These are phyloP conservation scores for Boletus sensibilis DNA, from an alignment of 768 basidiomycete genomes.

Conservation along the genomic window DNA sequence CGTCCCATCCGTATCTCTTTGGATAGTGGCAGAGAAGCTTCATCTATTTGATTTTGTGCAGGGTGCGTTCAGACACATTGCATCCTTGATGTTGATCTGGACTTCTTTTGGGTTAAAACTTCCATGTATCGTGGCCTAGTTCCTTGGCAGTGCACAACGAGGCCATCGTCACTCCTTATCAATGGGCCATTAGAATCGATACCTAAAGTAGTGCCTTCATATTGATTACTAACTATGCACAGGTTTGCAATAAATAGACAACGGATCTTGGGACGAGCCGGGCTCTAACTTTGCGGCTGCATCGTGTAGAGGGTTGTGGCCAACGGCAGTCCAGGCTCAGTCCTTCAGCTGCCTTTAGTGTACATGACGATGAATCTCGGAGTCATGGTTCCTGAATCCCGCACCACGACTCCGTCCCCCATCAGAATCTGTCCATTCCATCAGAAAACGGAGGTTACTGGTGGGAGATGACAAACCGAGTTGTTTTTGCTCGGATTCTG, in stretches of 20 bases:
- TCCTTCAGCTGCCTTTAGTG: slow-evolving; percentile 36
- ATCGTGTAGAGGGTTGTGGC: slow-evolving; percentile 16
- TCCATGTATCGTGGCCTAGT: slow-evolving; percentile 20
- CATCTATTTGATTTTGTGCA: slow-evolving; percentile 27
- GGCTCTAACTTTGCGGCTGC: slow-evolving; percentile 24
- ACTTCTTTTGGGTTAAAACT: slow-evolving; percentile 2
- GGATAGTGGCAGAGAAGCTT: slow-evolving; percentile 24
- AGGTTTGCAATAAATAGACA: slow-evolving; percentile 23
- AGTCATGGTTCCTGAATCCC: slow-evolving; percentile 51
- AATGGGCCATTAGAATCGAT: slow-evolving; percentile 1
- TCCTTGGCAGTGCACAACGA: slow-evolving; percentile 27
- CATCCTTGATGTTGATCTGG: slow-evolving; percentile 26
- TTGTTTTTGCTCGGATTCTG: slow-evolving; percentile 23
- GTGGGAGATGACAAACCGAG: slow-evolving; percentile 26
- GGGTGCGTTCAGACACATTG: slow-evolving; percentile 24
- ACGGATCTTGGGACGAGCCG: slow-evolving; percentile 20
- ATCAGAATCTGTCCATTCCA: slow-evolving; percentile 41
- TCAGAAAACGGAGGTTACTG: slow-evolving; percentile 25
- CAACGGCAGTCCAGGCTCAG: slow-evolving; percentile 15
- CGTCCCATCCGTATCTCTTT: slow-evolving; percentile 16
- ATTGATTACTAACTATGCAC: slow-evolving; percentile 15
- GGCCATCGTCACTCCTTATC: slow-evolving; percentile 23
- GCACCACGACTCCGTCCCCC: slow-evolving; percentile 53
- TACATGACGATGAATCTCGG: slow-evolving; percentile 63
- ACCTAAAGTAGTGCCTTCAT: slow-evolving; percentile 24